phyloP scores from a whole-genome alignment of 78 protist genomes.

The Trichosphaerium sp. region DNA sequence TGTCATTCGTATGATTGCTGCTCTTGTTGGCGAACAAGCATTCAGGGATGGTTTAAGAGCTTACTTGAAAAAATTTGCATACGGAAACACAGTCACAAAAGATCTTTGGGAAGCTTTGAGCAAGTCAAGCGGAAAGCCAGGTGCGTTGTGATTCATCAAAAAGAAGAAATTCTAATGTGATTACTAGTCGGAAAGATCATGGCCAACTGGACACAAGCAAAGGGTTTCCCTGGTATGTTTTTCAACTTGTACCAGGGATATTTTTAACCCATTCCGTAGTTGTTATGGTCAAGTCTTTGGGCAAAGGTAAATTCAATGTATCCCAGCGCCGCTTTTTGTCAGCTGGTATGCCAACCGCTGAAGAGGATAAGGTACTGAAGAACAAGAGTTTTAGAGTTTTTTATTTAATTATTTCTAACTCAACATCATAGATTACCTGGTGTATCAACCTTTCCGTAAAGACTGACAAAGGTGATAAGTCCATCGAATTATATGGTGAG shows the following conservation, averaged over 20 bases:
- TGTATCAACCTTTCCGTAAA: slow-evolving; percentile 4
- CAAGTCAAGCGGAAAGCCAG: no score
- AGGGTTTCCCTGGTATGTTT: slow-evolving; percentile 76
- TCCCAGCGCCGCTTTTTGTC: slow-evolving; percentile 9
- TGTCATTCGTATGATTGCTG: slow-evolving; percentile 69
- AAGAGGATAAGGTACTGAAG: background rate
- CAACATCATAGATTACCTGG: background rate
- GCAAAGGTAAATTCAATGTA: background rate
- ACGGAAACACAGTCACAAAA: slow-evolving; percentile 50
- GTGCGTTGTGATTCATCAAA: background rate
- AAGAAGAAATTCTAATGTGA: slow-evolving; percentile 13
- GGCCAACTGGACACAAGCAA: slow-evolving; percentile 49
- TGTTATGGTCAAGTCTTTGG: background rate
- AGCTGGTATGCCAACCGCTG: background rate
- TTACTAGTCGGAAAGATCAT: slow-evolving; percentile 46
- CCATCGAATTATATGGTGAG: background rate
- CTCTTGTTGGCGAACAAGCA: slow-evolving; percentile 50
- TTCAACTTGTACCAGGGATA: slow-evolving; percentile 9
- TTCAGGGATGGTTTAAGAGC: slow-evolving; percentile 62
- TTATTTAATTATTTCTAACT: background rate
- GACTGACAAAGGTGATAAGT: background rate
- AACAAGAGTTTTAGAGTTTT: background rate
- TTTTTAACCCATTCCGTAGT: slow-evolving; percentile 14
- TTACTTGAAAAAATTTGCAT: slow-evolving; percentile 49
- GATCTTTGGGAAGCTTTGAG: slow-evolving; percentile 78